Conservation (phyloP, 108 stramenopile genomes). For the Stephanodiscus minutulus region DNA sequence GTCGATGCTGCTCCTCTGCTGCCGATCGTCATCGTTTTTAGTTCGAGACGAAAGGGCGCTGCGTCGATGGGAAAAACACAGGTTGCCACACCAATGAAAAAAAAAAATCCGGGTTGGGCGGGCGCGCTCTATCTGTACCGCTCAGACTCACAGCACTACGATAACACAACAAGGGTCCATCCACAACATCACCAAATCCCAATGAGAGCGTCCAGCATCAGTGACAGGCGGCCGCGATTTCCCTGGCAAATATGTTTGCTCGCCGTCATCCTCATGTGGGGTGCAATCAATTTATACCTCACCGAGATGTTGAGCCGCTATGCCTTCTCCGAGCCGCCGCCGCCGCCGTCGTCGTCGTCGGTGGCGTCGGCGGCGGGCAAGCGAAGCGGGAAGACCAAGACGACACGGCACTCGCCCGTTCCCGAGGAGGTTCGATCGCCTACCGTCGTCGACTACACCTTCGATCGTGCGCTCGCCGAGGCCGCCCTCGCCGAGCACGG, state of each 20-base stretch:
- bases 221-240: neutral
- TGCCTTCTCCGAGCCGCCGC: neutral
- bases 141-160: too few relatives aligned
- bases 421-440: too few relatives aligned
- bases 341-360: neutral
- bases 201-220: neutral
- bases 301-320: slow-evolving; percentile 8
- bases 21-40: too few relatives aligned
- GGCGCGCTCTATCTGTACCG: too few relatives aligned
- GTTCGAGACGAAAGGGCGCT: too few relatives aligned
- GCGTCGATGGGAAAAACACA: too few relatives aligned
- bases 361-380: neutral
- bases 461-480: slow-evolving; percentile 30
- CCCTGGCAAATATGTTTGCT: slow-evolving; percentile 11
- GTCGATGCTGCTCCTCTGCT: too few relatives aligned
- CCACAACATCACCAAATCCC: too few relatives aligned
- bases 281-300: slow-evolving; percentile 21
- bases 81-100: too few relatives aligned
- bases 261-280: slow-evolving; percentile 9
- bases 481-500: slow-evolving; percentile 28
- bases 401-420: neutral
- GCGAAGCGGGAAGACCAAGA: too few relatives aligned
- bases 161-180: too few relatives aligned
- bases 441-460: slow-evolving; percentile 7
- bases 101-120: too few relatives aligned